Percentiles rank a stretch among this genome's conserved stretches.
Conservation (phyloP, 163 green algal species). For the Volvox carteri region DNA sequence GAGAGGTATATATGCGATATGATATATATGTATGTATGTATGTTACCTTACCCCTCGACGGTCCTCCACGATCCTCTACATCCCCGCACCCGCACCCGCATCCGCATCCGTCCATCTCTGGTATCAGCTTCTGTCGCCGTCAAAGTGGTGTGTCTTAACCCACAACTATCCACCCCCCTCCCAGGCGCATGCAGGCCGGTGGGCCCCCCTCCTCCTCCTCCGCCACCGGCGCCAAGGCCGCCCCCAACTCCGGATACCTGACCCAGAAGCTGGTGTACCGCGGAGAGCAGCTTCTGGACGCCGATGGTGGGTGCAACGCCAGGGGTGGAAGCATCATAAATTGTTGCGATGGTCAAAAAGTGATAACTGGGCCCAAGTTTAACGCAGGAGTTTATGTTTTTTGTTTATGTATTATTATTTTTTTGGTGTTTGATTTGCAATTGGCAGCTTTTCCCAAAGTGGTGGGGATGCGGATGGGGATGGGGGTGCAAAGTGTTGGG, state of each 20-base stretch:
- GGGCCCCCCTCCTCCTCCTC: too few species aligned
- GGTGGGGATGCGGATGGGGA: too few species aligned
- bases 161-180: neutral
- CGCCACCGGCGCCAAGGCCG: conserved; percentile 14
- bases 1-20: conserved; percentile 43
- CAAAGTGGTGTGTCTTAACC: too few species aligned
- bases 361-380: too few species aligned
- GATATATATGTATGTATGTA: neutral
- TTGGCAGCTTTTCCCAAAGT: too few species aligned
- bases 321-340: too few species aligned
- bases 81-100: neutral
- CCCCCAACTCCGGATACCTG: conserved; percentile 80
- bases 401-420: too few species aligned
- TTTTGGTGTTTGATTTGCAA: too few species aligned
- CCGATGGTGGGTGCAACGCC: conserved; percentile 70
- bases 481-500: too few species aligned
- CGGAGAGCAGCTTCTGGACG: conserved; percentile 88
- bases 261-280: conserved; percentile 83
- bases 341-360: too few species aligned
- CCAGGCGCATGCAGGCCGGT: conserved; percentile 43
- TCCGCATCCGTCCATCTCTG: neutral
- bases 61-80: neutral
- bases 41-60: neutral
- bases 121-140: too few species aligned
- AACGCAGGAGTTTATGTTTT: too few species aligned